Conservation (phyloP, 2,329 filamentous ascomycete genomes). For the Periconia sp. region DNA sequence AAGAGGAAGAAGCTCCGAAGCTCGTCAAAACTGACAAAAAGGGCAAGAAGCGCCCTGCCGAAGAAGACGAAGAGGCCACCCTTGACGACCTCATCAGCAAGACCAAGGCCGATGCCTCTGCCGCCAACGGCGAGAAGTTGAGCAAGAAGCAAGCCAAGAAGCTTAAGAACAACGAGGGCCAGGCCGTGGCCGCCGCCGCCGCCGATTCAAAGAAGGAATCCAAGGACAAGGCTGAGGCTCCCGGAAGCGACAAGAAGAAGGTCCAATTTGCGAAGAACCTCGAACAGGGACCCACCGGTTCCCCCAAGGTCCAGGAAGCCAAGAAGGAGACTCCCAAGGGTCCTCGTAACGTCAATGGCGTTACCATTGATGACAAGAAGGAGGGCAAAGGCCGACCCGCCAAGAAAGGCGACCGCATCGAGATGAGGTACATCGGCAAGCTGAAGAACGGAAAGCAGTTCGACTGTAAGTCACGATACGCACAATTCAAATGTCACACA, state of each 20-base stretch:
- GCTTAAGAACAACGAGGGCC: constrained; percentile 96
- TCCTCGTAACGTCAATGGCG: constrained; percentile 79
- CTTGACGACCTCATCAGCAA: constrained; percentile 88
- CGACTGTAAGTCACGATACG: constrained; percentile 66
- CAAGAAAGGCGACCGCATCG: constrained; percentile 87
- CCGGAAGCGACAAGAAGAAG: constrained; percentile 72
- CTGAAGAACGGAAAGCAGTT: constrained; percentile 90
- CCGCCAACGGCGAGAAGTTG: constrained; percentile 68
- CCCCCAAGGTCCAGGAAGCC: constrained; percentile 52
- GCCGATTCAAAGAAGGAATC: constrained; percentile 57
- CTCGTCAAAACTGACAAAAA: constrained; percentile 52
- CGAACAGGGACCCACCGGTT: constrained; percentile 84
- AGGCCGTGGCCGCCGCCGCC: constrained; percentile 65
- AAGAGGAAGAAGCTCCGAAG: constrained; percentile 66
- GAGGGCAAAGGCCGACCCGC: constrained; percentile 78
- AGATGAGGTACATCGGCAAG: constrained; percentile 98
- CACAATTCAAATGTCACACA: not conserved
- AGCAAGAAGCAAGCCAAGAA: constrained; percentile 99
- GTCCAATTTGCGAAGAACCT: constrained; percentile 99
- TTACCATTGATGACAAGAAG: constrained; percentile 96
- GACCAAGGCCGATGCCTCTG: constrained; percentile 55
- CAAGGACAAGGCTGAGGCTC: constrained; percentile 51
- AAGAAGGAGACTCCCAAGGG: constrained; percentile 58
- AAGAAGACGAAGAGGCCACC: constrained; percentile 57
- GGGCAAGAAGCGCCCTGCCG: constrained; percentile 88